Conservation (phyloP, 1,139 yeast species). For the Chernovozyma sophiae-reginae region DNA sequence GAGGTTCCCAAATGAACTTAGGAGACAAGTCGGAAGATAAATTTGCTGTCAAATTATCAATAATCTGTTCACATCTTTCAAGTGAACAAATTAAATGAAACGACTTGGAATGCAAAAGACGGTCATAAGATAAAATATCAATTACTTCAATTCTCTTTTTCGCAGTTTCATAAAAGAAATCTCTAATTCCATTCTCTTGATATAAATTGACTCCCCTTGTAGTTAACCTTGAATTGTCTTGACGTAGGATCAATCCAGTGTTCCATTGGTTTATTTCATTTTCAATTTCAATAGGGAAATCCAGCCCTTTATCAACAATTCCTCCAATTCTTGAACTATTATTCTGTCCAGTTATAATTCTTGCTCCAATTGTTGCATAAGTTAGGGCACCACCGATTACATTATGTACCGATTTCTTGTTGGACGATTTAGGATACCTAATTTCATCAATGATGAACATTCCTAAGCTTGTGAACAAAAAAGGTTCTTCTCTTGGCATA, state of each 20-base stretch:
- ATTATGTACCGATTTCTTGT: constrained; percentile 41
- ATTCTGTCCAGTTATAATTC: constrained; percentile 44
- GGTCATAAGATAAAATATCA: constrained; percentile 46
- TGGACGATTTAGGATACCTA: constrained; percentile 44
- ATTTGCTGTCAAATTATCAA: constrained; percentile 26
- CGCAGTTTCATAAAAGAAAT: constrained; percentile 44
- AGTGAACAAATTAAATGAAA: constrained; percentile 79
- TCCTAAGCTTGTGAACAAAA: constrained; percentile 41
- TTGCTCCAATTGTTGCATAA: constrained; percentile 74
- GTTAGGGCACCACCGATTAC: constrained; percentile 91
- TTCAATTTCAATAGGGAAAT: constrained; percentile 56
- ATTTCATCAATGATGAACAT: constrained; percentile 94
- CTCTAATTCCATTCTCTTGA: constrained; percentile 56
- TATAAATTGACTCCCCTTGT: constrained; percentile 82
- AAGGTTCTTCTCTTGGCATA: constrained; percentile 6
- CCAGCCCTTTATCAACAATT: constrained; percentile 75
- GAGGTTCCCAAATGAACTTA: constrained; percentile 75
- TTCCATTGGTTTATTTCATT: constrained; percentile 54
- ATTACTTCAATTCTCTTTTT: constrained; percentile 59
- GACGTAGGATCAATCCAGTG: constrained; percentile 55
- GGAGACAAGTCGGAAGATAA: constrained; percentile 23
- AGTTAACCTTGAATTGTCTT: constrained; percentile 51
- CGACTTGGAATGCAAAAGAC: constrained; percentile 38
- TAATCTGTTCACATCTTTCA: constrained; percentile 48
- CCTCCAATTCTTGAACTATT: constrained; percentile 48